A percentile compares a stretch with the other conserved stretches of the same genome.
Evolutionary conservation across 495 filamentous ascomycete species (phyloP).

Genomic region (Podospora comata): DNA sequence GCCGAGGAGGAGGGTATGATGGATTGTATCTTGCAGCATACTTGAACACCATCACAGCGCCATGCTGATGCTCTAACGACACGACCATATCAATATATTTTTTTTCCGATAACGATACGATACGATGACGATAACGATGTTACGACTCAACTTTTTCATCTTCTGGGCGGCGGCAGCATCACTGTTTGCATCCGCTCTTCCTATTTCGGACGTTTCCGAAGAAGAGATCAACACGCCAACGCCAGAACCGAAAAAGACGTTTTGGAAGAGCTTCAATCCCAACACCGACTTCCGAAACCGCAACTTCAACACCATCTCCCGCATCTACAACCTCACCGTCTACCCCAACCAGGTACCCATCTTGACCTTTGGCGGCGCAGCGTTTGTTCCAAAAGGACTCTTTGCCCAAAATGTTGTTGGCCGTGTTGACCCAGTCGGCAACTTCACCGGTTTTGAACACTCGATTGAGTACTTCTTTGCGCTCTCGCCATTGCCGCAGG

Average conservation of each 20-base stretch:
- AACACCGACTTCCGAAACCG: slow-evolving; percentile 22
- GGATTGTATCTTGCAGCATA: not conserved
- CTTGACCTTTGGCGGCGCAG: slow-evolving; percentile 25
- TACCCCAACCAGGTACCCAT: slow-evolving; percentile 43
- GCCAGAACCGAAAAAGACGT: not conserved
- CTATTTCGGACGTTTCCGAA: not conserved
- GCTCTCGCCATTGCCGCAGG: slow-evolving; percentile 34
- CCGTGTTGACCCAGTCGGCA: slow-evolving; percentile 37
- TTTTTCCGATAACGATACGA: not conserved
- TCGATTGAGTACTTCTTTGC: slow-evolving; percentile 44
- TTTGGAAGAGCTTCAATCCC: slow-evolving; percentile 17
- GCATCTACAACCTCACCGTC: slow-evolving; percentile 42
- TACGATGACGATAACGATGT: not conserved
- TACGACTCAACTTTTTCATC: slow-evolving; percentile 4
- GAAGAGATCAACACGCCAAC: not conserved
- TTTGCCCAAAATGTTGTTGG: slow-evolving; percentile 38
- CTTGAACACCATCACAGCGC: not conserved
- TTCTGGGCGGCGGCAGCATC: not conserved
- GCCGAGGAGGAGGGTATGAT: not conserved
- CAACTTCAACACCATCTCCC: slow-evolving; percentile 38
- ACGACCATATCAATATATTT: not conserved
- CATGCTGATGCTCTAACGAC: not conserved
- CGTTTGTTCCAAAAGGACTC: slow-evolving; percentile 34
- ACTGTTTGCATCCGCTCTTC: slow-evolving; percentile 1
- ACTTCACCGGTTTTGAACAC: slow-evolving; percentile 37